Conservation (phyloP, 768 basidiomycete genomes). For the Cystofilobasidium macerans region DNA sequence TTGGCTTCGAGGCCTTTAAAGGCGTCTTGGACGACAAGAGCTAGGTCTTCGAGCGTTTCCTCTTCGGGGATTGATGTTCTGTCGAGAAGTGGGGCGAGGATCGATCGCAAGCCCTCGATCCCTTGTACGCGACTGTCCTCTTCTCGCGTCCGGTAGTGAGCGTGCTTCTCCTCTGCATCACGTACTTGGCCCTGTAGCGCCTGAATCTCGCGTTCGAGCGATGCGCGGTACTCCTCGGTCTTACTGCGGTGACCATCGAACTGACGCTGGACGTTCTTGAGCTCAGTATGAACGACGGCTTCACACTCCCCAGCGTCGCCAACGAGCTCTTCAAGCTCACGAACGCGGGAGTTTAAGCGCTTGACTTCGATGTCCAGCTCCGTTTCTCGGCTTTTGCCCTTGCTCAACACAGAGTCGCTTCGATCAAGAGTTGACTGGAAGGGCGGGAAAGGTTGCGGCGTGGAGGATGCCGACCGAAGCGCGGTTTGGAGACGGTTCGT, state of each 20-base stretch:
- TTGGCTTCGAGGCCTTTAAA: slow-evolving; percentile 16
- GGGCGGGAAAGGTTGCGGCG: not conserved
- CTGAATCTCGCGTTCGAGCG: slow-evolving; percentile 28
- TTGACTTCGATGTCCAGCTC: slow-evolving; percentile 28
- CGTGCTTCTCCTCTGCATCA: not conserved
- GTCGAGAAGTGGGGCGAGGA: slow-evolving; percentile 15
- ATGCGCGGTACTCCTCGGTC: slow-evolving; percentile 29
- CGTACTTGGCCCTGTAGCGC: not conserved
- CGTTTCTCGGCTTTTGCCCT: slow-evolving; percentile 30
- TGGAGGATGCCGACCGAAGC: slow-evolving; percentile 3
- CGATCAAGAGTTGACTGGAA: no score
- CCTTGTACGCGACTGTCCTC: slow-evolving; percentile 2
- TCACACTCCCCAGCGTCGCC: slow-evolving; percentile 20
- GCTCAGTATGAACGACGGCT: slow-evolving; percentile 7
- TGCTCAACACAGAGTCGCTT: not conserved
- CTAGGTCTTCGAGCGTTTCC: slow-evolving; percentile 17
- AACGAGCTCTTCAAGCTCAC: slow-evolving; percentile 19
- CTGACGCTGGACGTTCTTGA: not conserved
- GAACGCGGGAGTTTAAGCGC: slow-evolving; percentile 26
- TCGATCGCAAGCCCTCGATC: slow-evolving; percentile 11
- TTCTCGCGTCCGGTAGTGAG: not conserved
- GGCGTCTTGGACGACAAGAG: slow-evolving; percentile 17
- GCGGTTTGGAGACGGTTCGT: slow-evolving; percentile 33
- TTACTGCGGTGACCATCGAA: slow-evolving; percentile 14
- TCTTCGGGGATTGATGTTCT: slow-evolving; percentile 8